Percentiles rank a stretch among this genome's conserved stretches.
Conservation (phyloP, 257 asterid genomes). For the Penstemon barbatus region DNA sequence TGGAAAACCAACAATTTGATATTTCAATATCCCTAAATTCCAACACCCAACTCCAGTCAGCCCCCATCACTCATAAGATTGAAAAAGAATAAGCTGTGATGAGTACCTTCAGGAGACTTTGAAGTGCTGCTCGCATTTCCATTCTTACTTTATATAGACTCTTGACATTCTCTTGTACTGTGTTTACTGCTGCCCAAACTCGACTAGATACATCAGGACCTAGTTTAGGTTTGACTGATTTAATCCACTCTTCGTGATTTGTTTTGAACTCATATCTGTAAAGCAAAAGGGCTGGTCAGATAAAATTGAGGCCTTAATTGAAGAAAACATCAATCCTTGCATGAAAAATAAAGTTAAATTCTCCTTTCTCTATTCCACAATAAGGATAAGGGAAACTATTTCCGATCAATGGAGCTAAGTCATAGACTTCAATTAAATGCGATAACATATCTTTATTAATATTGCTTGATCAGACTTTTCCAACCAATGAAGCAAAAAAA, state of each 20-base stretch:
- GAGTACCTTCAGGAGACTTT: slow-evolving; percentile 73
- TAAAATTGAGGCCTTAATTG: slow-evolving; percentile 19
- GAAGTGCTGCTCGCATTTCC: slow-evolving; percentile 80
- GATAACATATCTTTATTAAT: not conserved
- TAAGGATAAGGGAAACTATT: slow-evolving; percentile 4
- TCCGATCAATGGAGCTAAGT: not conserved
- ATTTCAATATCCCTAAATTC: slow-evolving; percentile 12
- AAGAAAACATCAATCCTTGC: slow-evolving; percentile 3
- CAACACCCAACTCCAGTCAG: slow-evolving; percentile 8
- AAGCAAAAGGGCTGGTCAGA: slow-evolving; percentile 26
- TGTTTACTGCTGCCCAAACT: slow-evolving; percentile 58
- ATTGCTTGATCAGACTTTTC: slow-evolving; percentile 5
- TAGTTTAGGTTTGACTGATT: slow-evolving; percentile 68
- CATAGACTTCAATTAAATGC: not conserved
- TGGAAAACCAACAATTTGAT: not conserved
- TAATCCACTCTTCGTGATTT: slow-evolving; percentile 87
- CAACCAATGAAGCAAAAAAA: not conserved
- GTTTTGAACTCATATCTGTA: slow-evolving; percentile 85
- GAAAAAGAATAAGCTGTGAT: slow-evolving; percentile 17
- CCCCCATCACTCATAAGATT: not conserved
- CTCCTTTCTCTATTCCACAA: slow-evolving; percentile 15
- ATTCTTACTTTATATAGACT: slow-evolving; percentile 70
- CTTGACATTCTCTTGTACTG: slow-evolving; percentile 65
- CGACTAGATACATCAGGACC: slow-evolving; percentile 51
- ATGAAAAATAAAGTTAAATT: not conserved